These are phyloP conservation scores for Trichophyton rubrum DNA, from an alignment of 2,329 filamentous ascomycete genomes.

Conservation along the genomic window DNA sequence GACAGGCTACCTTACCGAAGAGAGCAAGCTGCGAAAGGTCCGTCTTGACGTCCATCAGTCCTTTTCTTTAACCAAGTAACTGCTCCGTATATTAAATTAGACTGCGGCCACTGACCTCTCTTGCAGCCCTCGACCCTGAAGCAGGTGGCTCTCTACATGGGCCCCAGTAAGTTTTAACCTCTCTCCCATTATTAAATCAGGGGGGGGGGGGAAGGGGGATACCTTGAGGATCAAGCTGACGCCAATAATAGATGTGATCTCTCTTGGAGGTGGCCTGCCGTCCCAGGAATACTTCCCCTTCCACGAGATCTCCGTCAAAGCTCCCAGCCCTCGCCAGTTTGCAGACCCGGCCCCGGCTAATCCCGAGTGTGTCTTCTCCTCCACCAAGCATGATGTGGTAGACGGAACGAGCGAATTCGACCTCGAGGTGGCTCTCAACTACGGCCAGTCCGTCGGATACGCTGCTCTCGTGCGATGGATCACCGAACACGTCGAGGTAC, in stretches of 20 bases:
- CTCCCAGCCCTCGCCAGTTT: slow-evolving; percentile 58
- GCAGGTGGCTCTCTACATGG: slow-evolving; percentile 63
- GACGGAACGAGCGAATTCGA: slow-evolving; percentile 54
- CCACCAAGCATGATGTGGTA: slow-evolving; percentile 73
- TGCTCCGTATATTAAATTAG: neutral
- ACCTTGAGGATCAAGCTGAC: neutral
- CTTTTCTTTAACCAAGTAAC: no score
- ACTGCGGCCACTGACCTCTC: neutral
- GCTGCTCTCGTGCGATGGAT: slow-evolving; percentile 82
- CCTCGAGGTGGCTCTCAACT: slow-evolving; percentile 81
- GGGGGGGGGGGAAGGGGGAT: no score
- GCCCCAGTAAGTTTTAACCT: slow-evolving; percentile 41
- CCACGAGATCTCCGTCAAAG: slow-evolving; percentile 59
- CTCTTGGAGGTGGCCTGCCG: slow-evolving; percentile 81
- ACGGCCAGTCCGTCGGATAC: slow-evolving; percentile 74
- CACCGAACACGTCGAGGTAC: slow-evolving; percentile 78
- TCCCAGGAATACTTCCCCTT: slow-evolving; percentile 90
- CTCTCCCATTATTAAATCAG: no score
- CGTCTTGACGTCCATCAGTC: neutral
- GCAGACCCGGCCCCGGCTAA: slow-evolving; percentile 53
- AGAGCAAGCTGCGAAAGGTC: slow-evolving; percentile 43
- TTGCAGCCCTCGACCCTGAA: slow-evolving; percentile 61
- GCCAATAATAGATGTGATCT: slow-evolving; percentile 53
- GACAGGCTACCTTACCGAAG: slow-evolving; percentile 45
- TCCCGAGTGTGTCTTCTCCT: slow-evolving; percentile 48